Evolutionary conservation across 2,329 filamentous ascomycete species (phyloP).

Genomic region (Aspergillus quadrilineatus): DNA sequence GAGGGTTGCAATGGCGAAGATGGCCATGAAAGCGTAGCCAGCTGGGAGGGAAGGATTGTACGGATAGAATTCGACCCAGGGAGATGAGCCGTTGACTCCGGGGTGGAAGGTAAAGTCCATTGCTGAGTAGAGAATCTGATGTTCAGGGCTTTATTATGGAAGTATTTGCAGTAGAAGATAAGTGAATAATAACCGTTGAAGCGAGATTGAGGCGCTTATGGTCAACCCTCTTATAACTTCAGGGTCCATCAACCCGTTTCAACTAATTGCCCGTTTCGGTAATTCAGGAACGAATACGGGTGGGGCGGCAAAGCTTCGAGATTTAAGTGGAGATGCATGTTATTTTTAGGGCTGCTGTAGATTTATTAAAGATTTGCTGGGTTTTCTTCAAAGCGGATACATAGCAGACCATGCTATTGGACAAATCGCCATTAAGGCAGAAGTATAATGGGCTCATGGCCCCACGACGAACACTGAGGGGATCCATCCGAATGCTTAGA

Average conservation of each 20-base stretch:
- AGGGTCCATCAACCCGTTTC: background rate
- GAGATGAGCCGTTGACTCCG: conserved; percentile 31
- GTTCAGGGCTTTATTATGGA: background rate
- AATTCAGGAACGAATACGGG: conserved; percentile 33
- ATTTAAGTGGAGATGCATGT: background rate
- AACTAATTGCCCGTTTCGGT: conserved; percentile 21
- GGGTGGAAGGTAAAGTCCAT: conserved; percentile 36
- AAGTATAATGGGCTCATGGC: background rate
- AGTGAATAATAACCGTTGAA: background rate
- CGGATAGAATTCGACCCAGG: conserved; percentile 38
- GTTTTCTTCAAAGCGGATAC: background rate
- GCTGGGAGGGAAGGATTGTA: conserved; percentile 37
- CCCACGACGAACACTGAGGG: no score
- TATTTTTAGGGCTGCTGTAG: background rate
- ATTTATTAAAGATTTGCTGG: background rate
- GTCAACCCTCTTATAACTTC: conserved; percentile 1
- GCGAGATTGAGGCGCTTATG: background rate
- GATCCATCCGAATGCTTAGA: no score
- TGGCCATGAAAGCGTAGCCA: conserved; percentile 36
- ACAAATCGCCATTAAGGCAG: background rate
- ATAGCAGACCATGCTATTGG: background rate
- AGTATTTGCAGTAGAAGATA: no score
- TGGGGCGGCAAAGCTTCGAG: conserved; percentile 16
- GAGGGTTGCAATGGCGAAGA: conserved; percentile 35
- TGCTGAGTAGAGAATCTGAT: background rate